A percentile compares a stretch with the other conserved stretches of the same genome.
phyloP scores from a whole-genome alignment of 2,329 filamentous ascomycete genomes.

The Aspergillus uvarum region DNA sequence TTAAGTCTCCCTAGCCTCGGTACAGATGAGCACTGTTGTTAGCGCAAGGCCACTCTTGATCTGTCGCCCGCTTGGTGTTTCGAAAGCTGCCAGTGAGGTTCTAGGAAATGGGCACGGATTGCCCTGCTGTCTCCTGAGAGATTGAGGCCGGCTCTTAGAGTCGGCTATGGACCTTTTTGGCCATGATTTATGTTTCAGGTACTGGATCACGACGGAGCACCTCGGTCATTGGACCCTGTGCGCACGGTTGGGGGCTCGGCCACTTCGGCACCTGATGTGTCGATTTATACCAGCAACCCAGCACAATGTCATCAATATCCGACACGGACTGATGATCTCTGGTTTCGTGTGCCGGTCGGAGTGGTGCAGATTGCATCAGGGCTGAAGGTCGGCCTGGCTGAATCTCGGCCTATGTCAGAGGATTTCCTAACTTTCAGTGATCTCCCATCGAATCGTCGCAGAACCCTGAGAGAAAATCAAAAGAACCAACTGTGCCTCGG shows the following conservation, averaged over 20 bases:
- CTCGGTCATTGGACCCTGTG: neutral
- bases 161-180: neutral
- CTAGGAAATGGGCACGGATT: neutral
- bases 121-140: neutral
- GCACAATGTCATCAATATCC: neutral
- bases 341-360: neutral
- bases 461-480: neutral
- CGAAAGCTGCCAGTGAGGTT: neutral
- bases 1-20: too few relatives aligned
- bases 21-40: too few relatives aligned
- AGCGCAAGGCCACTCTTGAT: too few relatives aligned
- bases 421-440: neutral
- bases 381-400: neutral
- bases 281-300: neutral
- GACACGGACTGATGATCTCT: neutral
- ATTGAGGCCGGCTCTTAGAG: neutral
- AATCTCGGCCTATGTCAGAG: neutral
- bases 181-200: neutral
- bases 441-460: neutral
- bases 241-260: neutral
- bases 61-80: too few relatives aligned
- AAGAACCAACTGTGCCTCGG: neutral
- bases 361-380: neutral
- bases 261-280: neutral
- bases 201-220: neutral